phyloP scores from a whole-genome alignment of 345 rosid species.

The Orychophragmus violaceus region DNA sequence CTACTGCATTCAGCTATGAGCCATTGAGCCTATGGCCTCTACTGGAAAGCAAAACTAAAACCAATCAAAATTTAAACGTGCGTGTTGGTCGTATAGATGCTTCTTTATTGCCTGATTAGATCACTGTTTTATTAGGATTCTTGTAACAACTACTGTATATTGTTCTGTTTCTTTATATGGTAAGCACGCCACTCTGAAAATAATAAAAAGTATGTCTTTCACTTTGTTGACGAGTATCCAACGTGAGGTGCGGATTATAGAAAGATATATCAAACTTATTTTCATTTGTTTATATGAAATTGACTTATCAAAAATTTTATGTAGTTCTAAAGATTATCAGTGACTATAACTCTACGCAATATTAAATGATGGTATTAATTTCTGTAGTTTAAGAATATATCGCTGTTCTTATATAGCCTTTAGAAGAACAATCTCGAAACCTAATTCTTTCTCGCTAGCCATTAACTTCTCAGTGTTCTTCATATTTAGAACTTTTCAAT shows the following conservation, averaged over 20 bases:
- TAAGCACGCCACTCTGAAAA: neutral
- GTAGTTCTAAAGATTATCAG: neutral
- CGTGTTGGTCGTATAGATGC: neutral
- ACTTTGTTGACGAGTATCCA: neutral
- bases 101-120: neutral
- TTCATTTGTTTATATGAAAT: neutral
- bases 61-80: constrained; percentile 1
- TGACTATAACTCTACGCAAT: neutral
- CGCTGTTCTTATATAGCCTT: too few species aligned
- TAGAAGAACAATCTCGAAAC: too few species aligned
- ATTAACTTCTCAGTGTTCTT: too few species aligned
- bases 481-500: too few species aligned
- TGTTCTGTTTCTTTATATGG: neutral
- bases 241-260: neutral
- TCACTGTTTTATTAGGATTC: neutral
- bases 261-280: neutral
- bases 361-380: neutral
- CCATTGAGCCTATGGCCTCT: too few species aligned
- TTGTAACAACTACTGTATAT: neutral
- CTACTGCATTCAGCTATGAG: neutral
- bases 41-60: neutral
- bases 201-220: neutral
- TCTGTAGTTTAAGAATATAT: neutral
- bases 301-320: neutral
- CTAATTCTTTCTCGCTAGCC: too few species aligned